These are phyloP conservation scores for Tetradesmus obliquus DNA, from an alignment of 139 green algal species.

Conservation along the genomic window DNA sequence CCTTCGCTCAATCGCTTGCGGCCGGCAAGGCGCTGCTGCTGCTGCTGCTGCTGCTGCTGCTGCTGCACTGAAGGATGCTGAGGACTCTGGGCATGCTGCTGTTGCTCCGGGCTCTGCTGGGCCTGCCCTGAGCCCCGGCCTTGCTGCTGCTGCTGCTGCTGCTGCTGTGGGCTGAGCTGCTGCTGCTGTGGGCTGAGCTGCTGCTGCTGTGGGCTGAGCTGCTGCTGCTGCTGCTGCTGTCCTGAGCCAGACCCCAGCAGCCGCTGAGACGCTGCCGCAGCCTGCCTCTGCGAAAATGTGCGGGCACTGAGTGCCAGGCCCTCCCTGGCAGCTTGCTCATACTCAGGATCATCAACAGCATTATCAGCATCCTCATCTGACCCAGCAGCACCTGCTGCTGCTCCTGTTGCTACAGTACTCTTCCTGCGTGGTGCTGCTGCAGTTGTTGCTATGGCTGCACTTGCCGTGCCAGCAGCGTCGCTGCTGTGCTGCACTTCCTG, in stretches of 20 bases:
- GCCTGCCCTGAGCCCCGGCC: no score
- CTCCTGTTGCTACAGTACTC: neutral
- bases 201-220: neutral
- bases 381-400: neutral
- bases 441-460: neutral
- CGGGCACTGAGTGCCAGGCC: neutral
- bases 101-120: slow-evolving; percentile 7
- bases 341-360: neutral
- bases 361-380: neutral
- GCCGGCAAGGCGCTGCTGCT: neutral
- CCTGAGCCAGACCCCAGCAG: neutral
- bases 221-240: neutral
- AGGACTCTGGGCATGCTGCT: neutral
- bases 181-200: slow-evolving; percentile 2
- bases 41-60: neutral
- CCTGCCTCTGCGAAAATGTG: neutral
- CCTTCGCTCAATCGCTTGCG: neutral
- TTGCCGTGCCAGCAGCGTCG: neutral
- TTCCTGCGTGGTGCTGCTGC: neutral
- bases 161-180: neutral
- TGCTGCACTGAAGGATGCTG: neutral
- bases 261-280: neutral
- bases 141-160: neutral
- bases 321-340: neutral
- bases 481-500: neutral